Evolutionary conservation across 139 green algal genomes (phyloP), one percentile per base, ranked within the genome.

Genomic region (Tetratostichococcus sp.): DNA sequence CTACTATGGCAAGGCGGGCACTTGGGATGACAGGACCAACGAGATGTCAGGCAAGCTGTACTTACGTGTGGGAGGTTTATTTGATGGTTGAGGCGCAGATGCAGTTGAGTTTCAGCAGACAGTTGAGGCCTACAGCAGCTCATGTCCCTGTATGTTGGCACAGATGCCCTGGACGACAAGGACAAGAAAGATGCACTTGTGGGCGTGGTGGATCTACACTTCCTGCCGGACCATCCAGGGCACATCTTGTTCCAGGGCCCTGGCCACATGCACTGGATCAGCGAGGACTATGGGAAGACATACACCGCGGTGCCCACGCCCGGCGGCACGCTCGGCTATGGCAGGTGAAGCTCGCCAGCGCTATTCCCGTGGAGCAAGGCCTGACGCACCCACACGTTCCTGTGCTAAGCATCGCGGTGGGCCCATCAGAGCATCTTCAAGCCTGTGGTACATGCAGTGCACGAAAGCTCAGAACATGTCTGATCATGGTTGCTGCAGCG

Each of bases 241-340:
- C 70, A 69, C 67, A 70, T 90, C 2, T 71, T 89, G 25, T 73
- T 90, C 8, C 77, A 80, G 67, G 85, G 85, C 23, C 69, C 73
- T 31, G 83, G 75, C 0, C 77, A 74, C 21, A 78, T 75, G 39
- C 75, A 86, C 66, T 90, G 78, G 68, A 65, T 77, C 25, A 79
- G 59, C 23, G 19, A 33, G 25, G 85, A 90, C 71, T 81, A 50
- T 35, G 85, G 85, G 21, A 50, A 26, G 21, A 89, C 72, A 0
- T 86, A 82, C 66, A 30, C 43, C 70, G 72, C 77, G 26, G 43
- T 83, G 59, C 21, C 59, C 43, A 79, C 75, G 23, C 84, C 82
- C 6, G 72, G 69, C 23, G 22, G 28, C 42, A 82, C 82, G 2
- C 70, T 75, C 25, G 83, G 85, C 1, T 85, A 62, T 26, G 50